Percentiles rank a stretch among this genome's conserved stretches.
Evolutionary conservation across 1,284 basidiomycete species (phyloP).

Genomic region (Melampsora medusae): DNA sequence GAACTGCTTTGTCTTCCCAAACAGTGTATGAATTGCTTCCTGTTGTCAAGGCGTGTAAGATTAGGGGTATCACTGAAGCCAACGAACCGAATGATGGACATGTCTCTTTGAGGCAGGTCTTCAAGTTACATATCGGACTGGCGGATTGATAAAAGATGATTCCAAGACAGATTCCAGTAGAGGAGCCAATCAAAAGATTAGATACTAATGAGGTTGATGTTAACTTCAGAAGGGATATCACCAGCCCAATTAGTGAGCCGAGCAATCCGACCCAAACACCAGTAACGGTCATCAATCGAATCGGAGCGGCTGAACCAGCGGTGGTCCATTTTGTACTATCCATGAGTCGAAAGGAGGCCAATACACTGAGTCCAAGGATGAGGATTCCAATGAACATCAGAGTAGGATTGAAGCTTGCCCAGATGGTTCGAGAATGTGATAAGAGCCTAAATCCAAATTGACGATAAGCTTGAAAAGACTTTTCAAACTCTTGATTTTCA

Average conservation of each 20-base stretch:
- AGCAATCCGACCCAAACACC: neutral
- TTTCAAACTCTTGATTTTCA: slow-evolving; percentile 38
- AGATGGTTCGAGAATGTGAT: slow-evolving; percentile 66
- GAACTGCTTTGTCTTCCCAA: slow-evolving; percentile 84
- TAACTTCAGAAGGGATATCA: slow-evolving; percentile 40
- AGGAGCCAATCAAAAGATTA: slow-evolving; percentile 5
- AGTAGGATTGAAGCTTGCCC: slow-evolving; percentile 86
- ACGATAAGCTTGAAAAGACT: slow-evolving; percentile 21
- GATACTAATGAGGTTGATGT: slow-evolving; percentile 42
- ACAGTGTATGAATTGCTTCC: slow-evolving; percentile 81
- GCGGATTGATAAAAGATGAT: slow-evolving; percentile 6
- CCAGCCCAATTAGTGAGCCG: neutral
- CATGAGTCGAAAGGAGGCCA: slow-evolving; percentile 13
- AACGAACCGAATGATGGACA: slow-evolving; percentile 16
- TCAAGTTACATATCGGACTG: neutral
- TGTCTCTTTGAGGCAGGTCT: slow-evolving; percentile 1
- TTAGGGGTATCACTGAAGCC: slow-evolving; percentile 9
- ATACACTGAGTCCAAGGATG: slow-evolving; percentile 56
- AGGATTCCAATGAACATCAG: slow-evolving; percentile 68
- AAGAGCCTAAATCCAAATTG: slow-evolving; percentile 25
- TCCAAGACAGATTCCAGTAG: slow-evolving; percentile 17
- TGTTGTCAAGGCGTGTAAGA: slow-evolving; percentile 14
- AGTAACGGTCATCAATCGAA: neutral
- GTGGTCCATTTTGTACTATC: slow-evolving; percentile 13
- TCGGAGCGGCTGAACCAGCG: slow-evolving; percentile 1